Evolutionary conservation across 1,139 yeast genomes (phyloP), one percentile per base, ranked within the genome.

Genomic region (Lodderomyces metapsilosis): DNA sequence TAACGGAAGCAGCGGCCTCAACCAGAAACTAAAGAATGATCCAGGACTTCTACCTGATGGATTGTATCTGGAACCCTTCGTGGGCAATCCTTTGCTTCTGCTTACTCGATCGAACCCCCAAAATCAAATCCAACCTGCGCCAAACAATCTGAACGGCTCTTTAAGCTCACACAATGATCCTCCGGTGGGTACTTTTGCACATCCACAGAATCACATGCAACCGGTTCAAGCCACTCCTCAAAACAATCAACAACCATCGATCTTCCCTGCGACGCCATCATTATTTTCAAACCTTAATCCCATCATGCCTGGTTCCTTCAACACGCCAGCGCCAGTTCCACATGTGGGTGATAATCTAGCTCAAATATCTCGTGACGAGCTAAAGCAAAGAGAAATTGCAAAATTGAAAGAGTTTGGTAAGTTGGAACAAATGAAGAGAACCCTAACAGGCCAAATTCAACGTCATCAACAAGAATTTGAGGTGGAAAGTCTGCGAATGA

Each of bases 301-400:
- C 22, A 22, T 37, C 25, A 5, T 6, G 5, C 10, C 27, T 7
- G 30, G 30, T n/a, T n/a, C 9, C 5, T 8, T n/a, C 16, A 25
- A 12, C 13, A 25, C 17, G 23, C 34, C 37, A 0, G 69, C 61
- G 0, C 70, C 71, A 1, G 68, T 64, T 0, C 58, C 60, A 10
- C 71, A 66, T 34, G 54, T 46, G 11, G 48, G 44, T 15, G 43
- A 44, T 15, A 12, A 37, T 25, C 33, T 36, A n/a, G 24, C 22
- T 3, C 21, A 20, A 3, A 37, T 43, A 11, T 28, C 27, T 18
- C 38, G 37, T 15, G 20, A 37, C 7, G 43, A 44, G 13, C 25
- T 46, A 30, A 24, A 37, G 22, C 16, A 25, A 20, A 39, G 45
- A 13, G 42, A 39, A 36, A 15, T 17, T 8, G 30, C 15, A 10